Percentiles rank a stretch among this genome's conserved stretches.
Evolutionary conservation across 306 rosid genomes (phyloP).

Genomic region (Rosa multiflora): DNA sequence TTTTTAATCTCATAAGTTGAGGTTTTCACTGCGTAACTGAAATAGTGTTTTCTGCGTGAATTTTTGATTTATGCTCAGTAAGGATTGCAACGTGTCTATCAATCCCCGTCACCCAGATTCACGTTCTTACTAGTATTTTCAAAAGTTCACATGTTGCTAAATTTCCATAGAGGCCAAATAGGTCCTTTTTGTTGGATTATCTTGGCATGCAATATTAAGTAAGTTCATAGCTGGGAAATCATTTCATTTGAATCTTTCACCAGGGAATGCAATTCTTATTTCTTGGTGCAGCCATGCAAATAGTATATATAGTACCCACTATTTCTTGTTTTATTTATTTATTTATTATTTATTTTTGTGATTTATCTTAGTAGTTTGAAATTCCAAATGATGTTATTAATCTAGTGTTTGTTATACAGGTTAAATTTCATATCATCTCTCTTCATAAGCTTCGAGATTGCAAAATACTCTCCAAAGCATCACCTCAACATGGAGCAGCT

Average conservation of each 20-base stretch:
- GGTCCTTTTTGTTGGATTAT: background rate
- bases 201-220: background rate
- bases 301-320: background rate
- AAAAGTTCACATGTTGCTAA: background rate
- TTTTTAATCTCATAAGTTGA: too few species aligned
- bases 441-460: conserved; percentile 58
- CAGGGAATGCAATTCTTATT: background rate
- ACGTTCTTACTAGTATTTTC: too few species aligned
- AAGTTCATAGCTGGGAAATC: background rate
- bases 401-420: conserved; percentile 45
- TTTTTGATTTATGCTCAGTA: too few species aligned
- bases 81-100: too few species aligned
- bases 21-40: too few species aligned
- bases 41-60: too few species aligned
- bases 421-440: conserved; percentile 74
- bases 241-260: background rate
- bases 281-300: background rate
- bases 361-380: conserved; percentile 12
- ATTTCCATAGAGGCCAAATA: background rate
- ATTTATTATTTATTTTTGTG: background rate
- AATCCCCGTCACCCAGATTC: too few species aligned
- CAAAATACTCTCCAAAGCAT: conserved; percentile 64
- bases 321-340: background rate
- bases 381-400: background rate
- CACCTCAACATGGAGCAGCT: conserved; percentile 93